Evolutionary conservation across 306 rosid genomes (phyloP).

Genomic region (Parietaria judaica): DNA sequence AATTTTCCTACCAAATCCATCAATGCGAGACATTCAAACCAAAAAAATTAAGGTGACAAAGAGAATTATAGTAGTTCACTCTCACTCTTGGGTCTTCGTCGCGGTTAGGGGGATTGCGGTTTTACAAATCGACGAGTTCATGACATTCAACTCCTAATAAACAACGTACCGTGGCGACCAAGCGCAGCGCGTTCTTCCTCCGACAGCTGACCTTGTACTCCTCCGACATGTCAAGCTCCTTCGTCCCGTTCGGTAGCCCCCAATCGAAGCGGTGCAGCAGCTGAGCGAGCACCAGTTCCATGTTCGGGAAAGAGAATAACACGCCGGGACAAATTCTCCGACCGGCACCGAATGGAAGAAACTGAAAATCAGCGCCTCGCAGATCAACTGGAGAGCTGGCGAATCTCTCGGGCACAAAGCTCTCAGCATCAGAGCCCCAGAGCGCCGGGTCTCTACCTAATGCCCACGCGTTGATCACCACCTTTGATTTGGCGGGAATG

Average conservation of each 20-base stretch:
- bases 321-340: conserved; percentile 11
- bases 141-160: too few species aligned
- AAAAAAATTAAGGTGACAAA: too few species aligned
- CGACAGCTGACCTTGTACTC: background rate
- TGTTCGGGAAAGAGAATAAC: background rate
- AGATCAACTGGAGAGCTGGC: background rate
- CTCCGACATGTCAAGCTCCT: conserved; percentile 16
- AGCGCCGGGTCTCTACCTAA: conserved; percentile 32
- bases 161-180: background rate
- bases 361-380: conserved; percentile 1
- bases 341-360: conserved; percentile 7
- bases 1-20: too few species aligned
- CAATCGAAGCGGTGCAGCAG: conserved; percentile 12
- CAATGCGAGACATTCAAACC: too few species aligned
- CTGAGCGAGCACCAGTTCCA: conserved; percentile 12
- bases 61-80: too few species aligned
- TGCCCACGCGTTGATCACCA: conserved; percentile 29
- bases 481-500: conserved; percentile 19
- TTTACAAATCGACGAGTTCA: too few species aligned
- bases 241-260: conserved; percentile 10
- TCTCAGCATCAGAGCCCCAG: background rate
- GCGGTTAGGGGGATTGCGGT: too few species aligned
- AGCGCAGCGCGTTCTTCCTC: conserved; percentile 1
- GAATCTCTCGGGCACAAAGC: conserved; percentile 18
- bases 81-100: too few species aligned